phyloP scores from a whole-genome alignment of 2,329 filamentous ascomycete species.

The Xylaria arbuscula region DNA sequence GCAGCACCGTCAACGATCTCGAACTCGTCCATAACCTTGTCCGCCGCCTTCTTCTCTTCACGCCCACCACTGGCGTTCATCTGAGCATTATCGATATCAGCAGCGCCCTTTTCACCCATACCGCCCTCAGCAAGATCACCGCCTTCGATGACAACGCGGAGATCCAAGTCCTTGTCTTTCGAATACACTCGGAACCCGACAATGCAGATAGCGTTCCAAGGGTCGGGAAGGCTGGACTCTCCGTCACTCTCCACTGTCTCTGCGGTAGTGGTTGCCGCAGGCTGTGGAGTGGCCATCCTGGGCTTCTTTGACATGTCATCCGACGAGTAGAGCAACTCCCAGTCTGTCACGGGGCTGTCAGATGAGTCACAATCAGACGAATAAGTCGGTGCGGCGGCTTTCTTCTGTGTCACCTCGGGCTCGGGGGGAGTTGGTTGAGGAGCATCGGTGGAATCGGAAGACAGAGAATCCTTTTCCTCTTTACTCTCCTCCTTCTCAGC shows the following conservation, averaged over 20 bases:
- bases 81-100: constrained; percentile 68
- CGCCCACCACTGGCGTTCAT: constrained; percentile 64
- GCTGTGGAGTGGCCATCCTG: constrained; percentile 50
- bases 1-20: constrained; percentile 49
- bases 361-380: constrained; percentile 66
- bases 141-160: constrained; percentile 67
- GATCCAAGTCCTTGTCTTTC: constrained; percentile 61
- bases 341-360: constrained; percentile 69
- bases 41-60: constrained; percentile 47
- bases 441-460: constrained; percentile 12
- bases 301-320: constrained; percentile 68
- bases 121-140: constrained; percentile 64
- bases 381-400: constrained; percentile 44
- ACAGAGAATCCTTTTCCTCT: constrained; percentile 23
- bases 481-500: constrained; percentile 12
- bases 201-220: constrained; percentile 58
- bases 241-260: constrained; percentile 52
- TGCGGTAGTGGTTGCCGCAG: constrained; percentile 40
- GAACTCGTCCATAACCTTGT: constrained; percentile 47
- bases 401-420: constrained; percentile 14
- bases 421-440: constrained; percentile 14
- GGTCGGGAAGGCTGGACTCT: constrained; percentile 55
- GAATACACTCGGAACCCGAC: constrained; percentile 57
- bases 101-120: constrained; percentile 67
- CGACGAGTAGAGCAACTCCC: constrained; percentile 68